Base-by-base conservation (phyloP, 2,329 filamentous ascomycete genomes). In the Aspergillus quadrilineatus region DNA sequence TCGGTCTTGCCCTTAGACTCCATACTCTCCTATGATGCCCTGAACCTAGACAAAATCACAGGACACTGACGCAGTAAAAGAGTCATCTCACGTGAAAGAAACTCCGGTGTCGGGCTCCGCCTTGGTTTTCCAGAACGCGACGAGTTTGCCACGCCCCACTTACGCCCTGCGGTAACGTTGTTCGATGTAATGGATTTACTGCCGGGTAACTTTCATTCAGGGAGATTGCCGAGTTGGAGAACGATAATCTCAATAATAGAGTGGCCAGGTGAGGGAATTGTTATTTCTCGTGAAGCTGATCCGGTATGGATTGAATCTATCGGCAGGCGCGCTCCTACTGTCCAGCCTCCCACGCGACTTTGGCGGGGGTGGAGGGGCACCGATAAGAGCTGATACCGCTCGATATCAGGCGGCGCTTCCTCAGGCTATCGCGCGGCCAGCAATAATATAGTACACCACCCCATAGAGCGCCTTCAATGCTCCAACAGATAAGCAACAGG, bases 111-210 rank as follows among this genome's bases (percentile, higher is more conserved):
- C 50, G 43, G 57, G 43, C 55, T 54, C 51, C 55, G 50, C 61
- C 32, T 56, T 56, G 50, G 43, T 41, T 66, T 60, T 69, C 66
- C 63, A 70, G 66, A 66, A 67, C 59, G 58, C 6, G 37, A 45
- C n/a, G 36, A 42, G 29, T 64, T 68, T 69, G 69, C 69, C 69
- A 71, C 69, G 67, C 64, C 66, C 67, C 63, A 67, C 68, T 57
- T 52, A 15, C 43, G 26, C 10, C 43, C 44, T 52, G 29, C 49
- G 49, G 47, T 39, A 44, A 45, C 50, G 30, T 52, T 22, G 22
- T 22, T 22, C 3, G 22, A 22, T 22, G 22, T 22, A 22, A 22
- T 22, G 22, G 22, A 22, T 22, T 22, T 22, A 22, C 22, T 22
- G 22, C 22, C 22, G 22, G 26, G 46, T 36, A 15, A 26, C 30